Evolutionary conservation across 2,329 filamentous ascomycete genomes (phyloP), one percentile per base, ranked within the genome.

Genomic region (Camillea tinctor): DNA sequence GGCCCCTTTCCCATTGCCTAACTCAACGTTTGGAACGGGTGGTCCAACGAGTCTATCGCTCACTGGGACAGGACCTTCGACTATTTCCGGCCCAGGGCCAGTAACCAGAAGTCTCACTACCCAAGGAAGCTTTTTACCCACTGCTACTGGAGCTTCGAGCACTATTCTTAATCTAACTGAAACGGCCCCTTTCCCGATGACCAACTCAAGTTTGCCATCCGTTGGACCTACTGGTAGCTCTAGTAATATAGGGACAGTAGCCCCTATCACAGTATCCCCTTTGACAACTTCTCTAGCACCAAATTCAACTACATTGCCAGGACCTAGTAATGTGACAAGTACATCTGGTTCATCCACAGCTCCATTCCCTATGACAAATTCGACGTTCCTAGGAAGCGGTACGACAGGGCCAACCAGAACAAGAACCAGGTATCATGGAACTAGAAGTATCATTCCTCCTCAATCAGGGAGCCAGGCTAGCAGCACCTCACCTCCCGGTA

Each of bases 311-410:
- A 52, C 22, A 9, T 30, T 55, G 20, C 15, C 48, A 19, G 49
- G 23, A 17, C 21, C 24, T 30, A 56, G 36, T 23, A 59, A 58
- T 23, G 6, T 22, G 22, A 54, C 59, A 21, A 60, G 53, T 54
- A 54, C 20, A 19, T 20, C n/a, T 11, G 52, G 58, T 22, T 58
- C 59, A 20, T 62, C 61, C 5, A 13, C 52, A 13, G 58, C 56
- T 52, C 65, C 66, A 24, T 68, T 69, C 51, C 57, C 68, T 1
- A 53, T 62, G 54, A 21, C 56, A 19, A 71, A 70, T 51, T 67
- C 68, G 17, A 70, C 66, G 17, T 54, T 15, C 13, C 23, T 52
- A 11, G 50, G 61, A 7, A 60, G 52, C 20, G 51, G 62, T 19
- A 24, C 55, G 23, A 59, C 59, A 30, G 62, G 48, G 23, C 58